Conservation (phyloP, 2,329 filamentous ascomycete species). For the Nemania sp. region DNA sequence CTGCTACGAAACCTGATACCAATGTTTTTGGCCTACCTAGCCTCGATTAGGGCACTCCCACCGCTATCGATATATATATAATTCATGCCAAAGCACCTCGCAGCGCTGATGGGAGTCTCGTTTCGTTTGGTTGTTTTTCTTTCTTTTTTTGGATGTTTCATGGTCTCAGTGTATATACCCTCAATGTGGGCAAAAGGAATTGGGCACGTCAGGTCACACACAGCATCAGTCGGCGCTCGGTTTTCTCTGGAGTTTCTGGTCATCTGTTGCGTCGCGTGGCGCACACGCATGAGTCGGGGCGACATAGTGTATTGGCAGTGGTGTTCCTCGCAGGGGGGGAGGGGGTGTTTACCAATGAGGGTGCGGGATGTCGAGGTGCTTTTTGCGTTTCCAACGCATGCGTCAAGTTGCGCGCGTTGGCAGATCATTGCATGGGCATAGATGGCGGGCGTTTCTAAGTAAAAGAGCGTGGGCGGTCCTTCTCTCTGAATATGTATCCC, state of each 20-base stretch:
- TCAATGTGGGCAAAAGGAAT: slow-evolving; percentile 37
- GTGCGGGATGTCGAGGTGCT: slow-evolving; percentile 14
- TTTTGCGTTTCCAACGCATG: slow-evolving; percentile 22
- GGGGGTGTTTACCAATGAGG: background rate
- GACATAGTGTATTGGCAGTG: slow-evolving; percentile 14
- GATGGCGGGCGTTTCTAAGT: slow-evolving; percentile 22
- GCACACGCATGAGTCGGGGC: slow-evolving; percentile 19
- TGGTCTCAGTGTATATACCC: slow-evolving; percentile 42
- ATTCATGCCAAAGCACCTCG: slow-evolving; percentile 10
- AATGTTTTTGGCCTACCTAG: background rate
- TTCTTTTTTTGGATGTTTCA: slow-evolving; percentile 24
- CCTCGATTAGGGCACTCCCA: slow-evolving; percentile 7
- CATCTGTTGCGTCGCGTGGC: slow-evolving; percentile 4
- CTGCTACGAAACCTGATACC: background rate
- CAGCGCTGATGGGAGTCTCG: slow-evolving; percentile 21
- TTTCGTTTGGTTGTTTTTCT: slow-evolving; percentile 3
- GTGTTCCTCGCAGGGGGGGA: background rate
- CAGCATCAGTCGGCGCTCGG: slow-evolving; percentile 41
- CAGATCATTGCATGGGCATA: slow-evolving; percentile 29
- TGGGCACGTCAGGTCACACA: slow-evolving; percentile 36
- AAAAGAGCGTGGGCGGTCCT: slow-evolving; percentile 20
- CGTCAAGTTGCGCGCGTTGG: slow-evolving; percentile 23
- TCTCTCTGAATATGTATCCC: slow-evolving; percentile 18
- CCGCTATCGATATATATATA: slow-evolving; percentile 25
- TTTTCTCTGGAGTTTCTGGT: slow-evolving; percentile 30